phyloP scores from a whole-genome alignment of 176 grass and related monocot genomes.

The Avena atlantica region DNA sequence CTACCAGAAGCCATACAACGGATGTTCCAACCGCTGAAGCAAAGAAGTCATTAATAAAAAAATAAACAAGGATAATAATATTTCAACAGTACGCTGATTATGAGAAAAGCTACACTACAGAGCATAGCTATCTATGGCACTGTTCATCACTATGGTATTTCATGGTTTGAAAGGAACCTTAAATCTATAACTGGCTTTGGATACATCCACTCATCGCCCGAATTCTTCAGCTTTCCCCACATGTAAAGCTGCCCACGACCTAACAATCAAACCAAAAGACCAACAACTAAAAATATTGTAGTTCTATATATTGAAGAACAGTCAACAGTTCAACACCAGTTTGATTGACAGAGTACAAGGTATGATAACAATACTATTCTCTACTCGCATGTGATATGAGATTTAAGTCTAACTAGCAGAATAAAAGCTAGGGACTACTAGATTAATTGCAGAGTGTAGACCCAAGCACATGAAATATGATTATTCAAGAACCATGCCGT shows the following conservation, averaged over 20 bases:
- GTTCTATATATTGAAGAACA: not conserved
- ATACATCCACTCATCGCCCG: conserved; percentile 97
- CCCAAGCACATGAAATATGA: not conserved
- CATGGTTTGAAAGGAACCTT: conserved; percentile 58
- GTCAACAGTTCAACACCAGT: not conserved
- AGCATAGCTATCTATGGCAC: not conserved
- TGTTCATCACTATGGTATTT: conserved; percentile 32
- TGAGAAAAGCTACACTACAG: conserved; percentile 10
- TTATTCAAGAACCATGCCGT: not conserved
- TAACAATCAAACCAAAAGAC: conserved; percentile 40
- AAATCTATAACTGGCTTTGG: conserved; percentile 93
- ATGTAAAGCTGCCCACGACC: conserved; percentile 92
- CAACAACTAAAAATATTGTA: conserved; percentile 18
- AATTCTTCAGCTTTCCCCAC: conserved; percentile 97
- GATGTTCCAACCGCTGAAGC: conserved; percentile 91
- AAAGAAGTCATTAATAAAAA: conserved; percentile 46
- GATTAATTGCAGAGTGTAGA: not conserved
- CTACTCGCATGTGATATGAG: not conserved
- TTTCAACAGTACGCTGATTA: conserved; percentile 27
- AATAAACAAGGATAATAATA: conserved; percentile 5
- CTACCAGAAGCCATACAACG: conserved; percentile 98
- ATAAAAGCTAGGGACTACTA: not conserved
- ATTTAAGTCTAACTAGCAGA: conserved; percentile 4
- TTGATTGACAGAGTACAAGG: conserved; percentile 31
- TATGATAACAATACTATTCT: conserved; percentile 20